Evolutionary conservation across 768 basidiomycete genomes (phyloP).

Genomic region (Boletus subparvulus): DNA sequence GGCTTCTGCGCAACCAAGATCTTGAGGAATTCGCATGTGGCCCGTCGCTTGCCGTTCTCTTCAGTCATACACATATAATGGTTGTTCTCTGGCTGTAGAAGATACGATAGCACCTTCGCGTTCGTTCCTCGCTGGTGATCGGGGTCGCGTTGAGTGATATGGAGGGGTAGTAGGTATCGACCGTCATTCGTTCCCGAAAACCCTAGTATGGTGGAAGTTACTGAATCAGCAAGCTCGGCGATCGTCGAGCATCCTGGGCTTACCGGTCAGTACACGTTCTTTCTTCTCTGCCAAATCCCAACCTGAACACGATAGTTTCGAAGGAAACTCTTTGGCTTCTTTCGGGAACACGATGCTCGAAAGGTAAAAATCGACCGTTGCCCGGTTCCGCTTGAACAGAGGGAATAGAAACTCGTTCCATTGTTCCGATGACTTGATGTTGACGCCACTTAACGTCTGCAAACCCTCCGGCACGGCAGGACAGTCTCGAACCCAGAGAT

Average conservation of each 20-base stretch:
- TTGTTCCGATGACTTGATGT: constrained; percentile 31
- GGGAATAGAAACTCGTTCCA: constrained; percentile 22
- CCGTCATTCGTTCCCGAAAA: constrained; percentile 44
- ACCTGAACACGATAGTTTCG: constrained; percentile 35
- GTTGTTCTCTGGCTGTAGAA: constrained; percentile 27
- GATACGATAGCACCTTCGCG: constrained; percentile 37
- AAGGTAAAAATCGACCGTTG: constrained; percentile 37
- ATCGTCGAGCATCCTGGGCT: not conserved
- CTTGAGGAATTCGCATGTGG: constrained; percentile 22
- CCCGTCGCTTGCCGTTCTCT: constrained; percentile 15
- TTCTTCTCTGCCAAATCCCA: constrained; percentile 38
- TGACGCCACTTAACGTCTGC: constrained; percentile 19
- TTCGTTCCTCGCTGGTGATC: constrained; percentile 42
- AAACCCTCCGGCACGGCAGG: constrained; percentile 21
- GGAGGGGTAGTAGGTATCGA: constrained; percentile 37
- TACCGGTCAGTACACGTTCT: constrained; percentile 15
- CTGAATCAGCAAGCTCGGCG: not conserved
- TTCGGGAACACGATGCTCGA: constrained; percentile 39
- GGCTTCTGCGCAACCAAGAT: constrained; percentile 37
- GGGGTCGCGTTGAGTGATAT: constrained; percentile 33
- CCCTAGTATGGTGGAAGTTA: constrained; percentile 12
- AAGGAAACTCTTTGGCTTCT: constrained; percentile 38
- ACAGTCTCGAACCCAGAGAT: constrained; percentile 28
- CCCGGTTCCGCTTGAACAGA: constrained; percentile 26
- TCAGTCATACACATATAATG: constrained; percentile 15